A percentile compares a stretch with the other conserved stretches of the same genome.
Conservation (phyloP, 352 stramenopile genomes). For the Globisporangium carolinianum region DNA sequence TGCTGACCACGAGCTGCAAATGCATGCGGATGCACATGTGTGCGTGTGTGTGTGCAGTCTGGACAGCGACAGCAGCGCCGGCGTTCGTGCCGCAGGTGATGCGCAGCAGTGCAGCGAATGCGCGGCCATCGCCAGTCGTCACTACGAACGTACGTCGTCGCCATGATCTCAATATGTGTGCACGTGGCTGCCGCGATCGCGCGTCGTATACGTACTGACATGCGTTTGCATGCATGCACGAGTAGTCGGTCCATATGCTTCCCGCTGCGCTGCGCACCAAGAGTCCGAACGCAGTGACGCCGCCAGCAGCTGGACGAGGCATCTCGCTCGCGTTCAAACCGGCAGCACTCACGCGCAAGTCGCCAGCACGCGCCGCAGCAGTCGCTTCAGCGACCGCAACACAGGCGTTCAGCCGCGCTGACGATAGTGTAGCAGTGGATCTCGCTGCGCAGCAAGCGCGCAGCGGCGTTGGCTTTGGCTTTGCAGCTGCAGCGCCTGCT, state of each 20-base stretch:
- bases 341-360: slow-evolving; percentile 42
- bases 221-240: not conserved
- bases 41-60: slow-evolving; percentile 25
- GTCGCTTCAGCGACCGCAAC: not conserved
- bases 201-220: not conserved
- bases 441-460: not conserved
- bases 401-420: not conserved
- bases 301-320: slow-evolving; percentile 9
- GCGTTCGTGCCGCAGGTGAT: slow-evolving; percentile 43
- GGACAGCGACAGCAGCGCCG: slow-evolving; percentile 31
- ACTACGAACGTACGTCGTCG: slow-evolving; percentile 21
- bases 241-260: slow-evolving; percentile 39
- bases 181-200: no score
- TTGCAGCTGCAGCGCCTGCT: slow-evolving; percentile 27
- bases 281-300: slow-evolving; percentile 16
- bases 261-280: slow-evolving; percentile 39
- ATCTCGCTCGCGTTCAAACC: slow-evolving; percentile 57
- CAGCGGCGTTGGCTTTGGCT: slow-evolving; percentile 22
- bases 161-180: not conserved
- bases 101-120: slow-evolving; percentile 2
- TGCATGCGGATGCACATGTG: no score
- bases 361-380: not conserved
- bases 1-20: no score
- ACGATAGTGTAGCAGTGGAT: not conserved
- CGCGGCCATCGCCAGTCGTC: slow-evolving; percentile 1